These are phyloP conservation scores for Incumbomyces lentus DNA, from an alignment of 2,329 filamentous ascomycete species.

Conservation along the genomic window DNA sequence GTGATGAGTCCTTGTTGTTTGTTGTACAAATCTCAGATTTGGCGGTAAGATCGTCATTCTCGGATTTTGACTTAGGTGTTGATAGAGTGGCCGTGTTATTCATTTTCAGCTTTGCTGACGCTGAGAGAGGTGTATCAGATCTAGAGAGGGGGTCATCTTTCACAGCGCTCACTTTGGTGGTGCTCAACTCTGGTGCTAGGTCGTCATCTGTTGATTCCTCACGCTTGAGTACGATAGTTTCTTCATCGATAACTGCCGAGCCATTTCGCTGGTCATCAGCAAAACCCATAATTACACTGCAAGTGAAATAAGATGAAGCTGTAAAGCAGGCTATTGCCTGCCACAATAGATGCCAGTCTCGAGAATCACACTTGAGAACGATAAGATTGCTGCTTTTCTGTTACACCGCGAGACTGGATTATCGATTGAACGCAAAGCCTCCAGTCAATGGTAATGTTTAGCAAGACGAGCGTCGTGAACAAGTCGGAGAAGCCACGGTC, in stretches of 20 bases:
- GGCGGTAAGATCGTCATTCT: slow-evolving; percentile 13
- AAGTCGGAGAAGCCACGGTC: not conserved
- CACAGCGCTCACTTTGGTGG: slow-evolving; percentile 10
- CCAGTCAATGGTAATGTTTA: too few species aligned
- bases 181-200: slow-evolving; percentile 12
- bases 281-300: slow-evolving; percentile 3
- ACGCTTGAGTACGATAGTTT: slow-evolving; percentile 15
- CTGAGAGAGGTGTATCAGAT: slow-evolving; percentile 1
- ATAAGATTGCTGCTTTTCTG: too few species aligned
- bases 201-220: slow-evolving; percentile 13
- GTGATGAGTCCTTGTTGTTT: slow-evolving; percentile 38
- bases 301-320: not conserved
- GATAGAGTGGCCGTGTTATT: slow-evolving; percentile 17
- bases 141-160: slow-evolving; percentile 8
- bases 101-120: slow-evolving; percentile 12
- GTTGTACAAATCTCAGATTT: slow-evolving; percentile 40
- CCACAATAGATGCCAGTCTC: not conserved
- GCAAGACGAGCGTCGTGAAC: not conserved
- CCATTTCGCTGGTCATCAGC: slow-evolving; percentile 10
- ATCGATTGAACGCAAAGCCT: too few species aligned
- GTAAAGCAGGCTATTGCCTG: not conserved
- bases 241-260: slow-evolving; percentile 12
- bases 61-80: slow-evolving; percentile 10
- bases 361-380: too few species aligned
- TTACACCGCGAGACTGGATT: too few species aligned